Evolutionary conservation across 345 rosid genomes (phyloP).

Genomic region (Eucalyptus fibrosa): DNA sequence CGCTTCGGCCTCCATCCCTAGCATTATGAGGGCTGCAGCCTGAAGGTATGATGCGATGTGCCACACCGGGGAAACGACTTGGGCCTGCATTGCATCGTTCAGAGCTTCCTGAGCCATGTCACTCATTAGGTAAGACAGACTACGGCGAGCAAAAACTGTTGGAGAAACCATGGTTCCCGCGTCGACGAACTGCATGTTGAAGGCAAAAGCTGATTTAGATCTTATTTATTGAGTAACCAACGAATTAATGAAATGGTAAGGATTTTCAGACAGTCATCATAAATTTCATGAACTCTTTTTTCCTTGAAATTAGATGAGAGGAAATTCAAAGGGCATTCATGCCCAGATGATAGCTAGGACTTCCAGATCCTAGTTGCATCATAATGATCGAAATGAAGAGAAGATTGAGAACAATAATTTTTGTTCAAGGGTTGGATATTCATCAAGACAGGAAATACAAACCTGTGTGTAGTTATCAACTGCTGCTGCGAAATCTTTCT

Average conservation of each 20-base stretch:
- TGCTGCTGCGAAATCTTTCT: slow-evolving; percentile 58
- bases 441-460: background rate
- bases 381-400: background rate
- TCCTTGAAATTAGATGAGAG: background rate
- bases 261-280: background rate
- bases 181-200: slow-evolving; percentile 54
- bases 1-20: slow-evolving; percentile 72
- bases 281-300: background rate
- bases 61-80: slow-evolving; percentile 74
- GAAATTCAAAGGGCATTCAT: background rate
- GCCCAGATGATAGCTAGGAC: background rate
- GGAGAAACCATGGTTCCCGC: slow-evolving; percentile 88
- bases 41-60: slow-evolving; percentile 86
- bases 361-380: background rate
- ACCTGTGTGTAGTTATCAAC: slow-evolving; percentile 80
- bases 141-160: slow-evolving; percentile 70
- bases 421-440: background rate
- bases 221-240: background rate
- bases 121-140: slow-evolving; percentile 63
- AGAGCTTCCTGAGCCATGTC: slow-evolving; percentile 79
- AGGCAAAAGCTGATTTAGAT: background rate
- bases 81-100: slow-evolving; percentile 82
- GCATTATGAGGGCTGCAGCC: slow-evolving; percentile 47
- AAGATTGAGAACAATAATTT: background rate
- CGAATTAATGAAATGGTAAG: background rate